Evolutionary conservation across 2,329 filamentous ascomycete species (phyloP).

Genomic region (Karstenula rhodostoma): DNA sequence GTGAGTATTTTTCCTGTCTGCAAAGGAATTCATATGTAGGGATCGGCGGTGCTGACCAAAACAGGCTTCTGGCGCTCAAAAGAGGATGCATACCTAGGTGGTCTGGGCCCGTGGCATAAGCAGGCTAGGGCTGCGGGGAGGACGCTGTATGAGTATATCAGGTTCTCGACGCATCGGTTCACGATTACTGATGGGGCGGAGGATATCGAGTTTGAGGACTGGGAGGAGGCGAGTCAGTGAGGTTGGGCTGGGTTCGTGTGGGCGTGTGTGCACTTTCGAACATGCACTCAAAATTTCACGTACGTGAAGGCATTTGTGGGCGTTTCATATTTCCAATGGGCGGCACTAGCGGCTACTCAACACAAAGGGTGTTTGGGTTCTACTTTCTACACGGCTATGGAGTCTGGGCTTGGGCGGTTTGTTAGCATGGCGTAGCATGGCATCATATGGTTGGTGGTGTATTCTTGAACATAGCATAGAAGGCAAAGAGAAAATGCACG

Average conservation of each 20-base stretch:
- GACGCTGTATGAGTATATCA: conserved; percentile 55
- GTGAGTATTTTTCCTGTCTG: conserved; percentile 44
- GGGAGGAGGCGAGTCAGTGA: conserved; percentile 19
- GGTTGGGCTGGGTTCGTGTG: background rate
- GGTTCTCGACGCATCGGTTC: conserved; percentile 57
- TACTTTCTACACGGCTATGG: background rate
- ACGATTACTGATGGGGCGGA: conserved; percentile 71
- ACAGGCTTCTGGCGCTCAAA: conserved; percentile 71
- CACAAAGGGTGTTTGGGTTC: background rate
- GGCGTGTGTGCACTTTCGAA: background rate
- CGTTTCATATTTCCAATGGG: background rate
- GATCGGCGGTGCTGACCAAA: conserved; percentile 17
- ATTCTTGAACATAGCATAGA: background rate
- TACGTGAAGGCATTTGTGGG: background rate
- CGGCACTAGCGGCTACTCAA: background rate
- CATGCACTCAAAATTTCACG: background rate
- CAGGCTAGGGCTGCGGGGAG: conserved; percentile 60
- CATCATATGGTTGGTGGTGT: background rate
- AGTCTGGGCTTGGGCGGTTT: background rate
- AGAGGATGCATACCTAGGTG: conserved; percentile 68
- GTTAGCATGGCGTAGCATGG: background rate
- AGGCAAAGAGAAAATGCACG: background rate
- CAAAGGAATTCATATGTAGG: background rate
- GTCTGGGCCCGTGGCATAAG: conserved; percentile 64
- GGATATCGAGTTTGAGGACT: conserved; percentile 62